Evolutionary conservation across 2,329 filamentous ascomycete species (phyloP).

Genomic region (Mollisiaceae sp.): DNA sequence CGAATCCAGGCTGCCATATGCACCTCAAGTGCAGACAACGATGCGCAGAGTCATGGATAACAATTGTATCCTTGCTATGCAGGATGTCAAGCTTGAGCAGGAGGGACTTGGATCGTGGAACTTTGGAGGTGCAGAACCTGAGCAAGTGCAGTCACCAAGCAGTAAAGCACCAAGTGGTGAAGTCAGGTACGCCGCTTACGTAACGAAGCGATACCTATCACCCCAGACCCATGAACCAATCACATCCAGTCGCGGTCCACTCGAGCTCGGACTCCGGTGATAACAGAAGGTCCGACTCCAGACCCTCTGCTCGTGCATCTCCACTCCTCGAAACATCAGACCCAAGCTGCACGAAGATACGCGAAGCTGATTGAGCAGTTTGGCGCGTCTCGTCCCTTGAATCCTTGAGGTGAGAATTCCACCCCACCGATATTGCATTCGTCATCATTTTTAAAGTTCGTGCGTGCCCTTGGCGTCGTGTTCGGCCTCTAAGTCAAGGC

Average conservation of each 20-base stretch:
- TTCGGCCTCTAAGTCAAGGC: conserved; percentile 7
- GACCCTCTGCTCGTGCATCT: not conserved
- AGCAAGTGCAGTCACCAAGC: too few relatives aligned
- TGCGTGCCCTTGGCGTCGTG: not conserved
- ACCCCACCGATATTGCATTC: not conserved
- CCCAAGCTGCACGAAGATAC: not conserved
- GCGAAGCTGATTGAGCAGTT: not conserved
- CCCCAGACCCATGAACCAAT: not conserved
- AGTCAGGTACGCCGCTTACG: not conserved
- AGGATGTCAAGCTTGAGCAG: not conserved
- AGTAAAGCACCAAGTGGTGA: not conserved
- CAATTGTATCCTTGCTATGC: not conserved
- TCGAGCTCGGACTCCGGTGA: conserved; percentile 1
- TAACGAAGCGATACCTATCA: too few relatives aligned
- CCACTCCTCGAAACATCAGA: not conserved
- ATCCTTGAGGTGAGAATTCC: too few relatives aligned
- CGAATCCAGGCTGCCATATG: not conserved
- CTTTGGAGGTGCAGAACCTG: too few relatives aligned
- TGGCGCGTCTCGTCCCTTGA: not conserved
- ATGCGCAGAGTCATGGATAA: not conserved
- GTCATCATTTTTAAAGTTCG: conserved; percentile 2
- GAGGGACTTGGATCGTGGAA: too few relatives aligned
- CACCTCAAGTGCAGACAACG: not conserved
- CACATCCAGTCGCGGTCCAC: not conserved
- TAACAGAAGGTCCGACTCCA: not conserved